phyloP scores from a whole-genome alignment of 2,329 filamentous ascomycete genomes.

The Colletotrichum lupini region DNA sequence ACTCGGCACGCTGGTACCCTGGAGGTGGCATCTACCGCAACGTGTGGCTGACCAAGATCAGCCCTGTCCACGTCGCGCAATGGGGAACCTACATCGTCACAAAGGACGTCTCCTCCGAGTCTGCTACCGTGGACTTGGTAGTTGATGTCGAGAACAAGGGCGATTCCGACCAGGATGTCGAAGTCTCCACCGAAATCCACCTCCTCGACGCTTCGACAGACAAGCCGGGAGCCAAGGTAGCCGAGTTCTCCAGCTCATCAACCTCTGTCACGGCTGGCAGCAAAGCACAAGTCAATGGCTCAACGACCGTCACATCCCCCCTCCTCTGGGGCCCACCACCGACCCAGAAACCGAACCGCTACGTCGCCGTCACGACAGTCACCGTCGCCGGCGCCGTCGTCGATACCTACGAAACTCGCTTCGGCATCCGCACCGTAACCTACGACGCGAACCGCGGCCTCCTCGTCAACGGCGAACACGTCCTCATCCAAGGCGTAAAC shows the following conservation, averaged over 20 bases:
- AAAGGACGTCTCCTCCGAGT: slow-evolving; percentile 53
- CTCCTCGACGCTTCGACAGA: slow-evolving; percentile 47
- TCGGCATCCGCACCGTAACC: slow-evolving; percentile 58
- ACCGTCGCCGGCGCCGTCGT: slow-evolving; percentile 40
- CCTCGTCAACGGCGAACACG: slow-evolving; percentile 55
- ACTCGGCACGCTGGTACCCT: slow-evolving; percentile 65
- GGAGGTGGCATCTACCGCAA: slow-evolving; percentile 65
- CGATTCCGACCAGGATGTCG: slow-evolving; percentile 43
- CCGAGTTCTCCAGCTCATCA: slow-evolving; percentile 45
- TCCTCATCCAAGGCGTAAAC: slow-evolving; percentile 59
- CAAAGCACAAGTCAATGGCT: slow-evolving; percentile 47
- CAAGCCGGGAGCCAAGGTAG: slow-evolving; percentile 42
- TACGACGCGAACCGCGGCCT: slow-evolving; percentile 55
- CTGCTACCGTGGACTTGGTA: slow-evolving; percentile 55
- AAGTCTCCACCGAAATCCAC: slow-evolving; percentile 54
- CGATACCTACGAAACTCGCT: slow-evolving; percentile 60
- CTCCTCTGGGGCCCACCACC: slow-evolving; percentile 60
- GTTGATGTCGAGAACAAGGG: slow-evolving; percentile 60
- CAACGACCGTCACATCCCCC: slow-evolving; percentile 46
- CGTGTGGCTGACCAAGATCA: slow-evolving; percentile 62
- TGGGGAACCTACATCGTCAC: slow-evolving; percentile 62
- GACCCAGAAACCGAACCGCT: slow-evolving; percentile 57
- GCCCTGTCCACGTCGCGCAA: slow-evolving; percentile 58
- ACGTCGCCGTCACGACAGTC: slow-evolving; percentile 57
- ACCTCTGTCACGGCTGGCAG: slow-evolving; percentile 44